phyloP scores from a whole-genome alignment of 352 stramenopile species.

The Pythium oligandrum region DNA sequence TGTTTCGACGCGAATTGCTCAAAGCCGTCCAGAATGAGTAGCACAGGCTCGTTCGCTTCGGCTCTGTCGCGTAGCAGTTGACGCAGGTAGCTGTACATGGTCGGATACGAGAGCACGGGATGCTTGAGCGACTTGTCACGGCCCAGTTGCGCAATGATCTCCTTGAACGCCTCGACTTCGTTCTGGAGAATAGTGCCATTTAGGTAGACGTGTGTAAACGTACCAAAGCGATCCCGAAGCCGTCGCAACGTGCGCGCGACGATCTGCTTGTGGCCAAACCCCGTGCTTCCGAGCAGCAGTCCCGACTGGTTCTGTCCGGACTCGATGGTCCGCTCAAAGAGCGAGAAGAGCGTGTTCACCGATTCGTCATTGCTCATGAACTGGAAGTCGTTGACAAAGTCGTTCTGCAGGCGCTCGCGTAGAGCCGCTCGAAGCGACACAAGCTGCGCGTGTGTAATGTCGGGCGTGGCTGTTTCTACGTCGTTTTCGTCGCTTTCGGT shows the following conservation, averaged over 20 bases:
- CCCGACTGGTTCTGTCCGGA: slow-evolving; percentile 77
- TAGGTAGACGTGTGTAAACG: slow-evolving; percentile 66
- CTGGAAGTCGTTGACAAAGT: slow-evolving; percentile 12
- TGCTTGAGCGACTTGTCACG: slow-evolving; percentile 54
- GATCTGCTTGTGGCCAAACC: slow-evolving; percentile 43
- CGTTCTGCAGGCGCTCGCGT: slow-evolving; percentile 31
- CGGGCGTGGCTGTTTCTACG: too few relatives aligned
- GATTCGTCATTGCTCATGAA: slow-evolving; percentile 15
- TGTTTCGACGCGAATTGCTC: slow-evolving; percentile 69
- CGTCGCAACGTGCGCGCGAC: slow-evolving; percentile 45
- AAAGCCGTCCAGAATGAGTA: slow-evolving; percentile 70
- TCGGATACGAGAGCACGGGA: slow-evolving; percentile 72
- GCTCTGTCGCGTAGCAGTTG: slow-evolving; percentile 52
- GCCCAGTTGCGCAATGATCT: slow-evolving; percentile 69
- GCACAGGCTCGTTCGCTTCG: slow-evolving; percentile 39
- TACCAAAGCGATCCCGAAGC: slow-evolving; percentile 28
- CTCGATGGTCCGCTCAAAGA: slow-evolving; percentile 67
- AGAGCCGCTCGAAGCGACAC: slow-evolving; percentile 31
- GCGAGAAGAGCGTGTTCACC: slow-evolving; percentile 38
- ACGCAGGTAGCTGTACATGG: slow-evolving; percentile 84
- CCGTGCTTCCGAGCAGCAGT: slow-evolving; percentile 56
- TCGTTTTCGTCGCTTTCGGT: too few relatives aligned
- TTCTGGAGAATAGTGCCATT: slow-evolving; percentile 77
- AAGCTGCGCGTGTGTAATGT: slow-evolving; percentile 22
- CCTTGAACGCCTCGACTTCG: slow-evolving; percentile 83